These are phyloP conservation scores for Gaertneriomyces sp. DNA, from an alignment of 192 early-diverging fungal species.

Conservation along the genomic window DNA sequence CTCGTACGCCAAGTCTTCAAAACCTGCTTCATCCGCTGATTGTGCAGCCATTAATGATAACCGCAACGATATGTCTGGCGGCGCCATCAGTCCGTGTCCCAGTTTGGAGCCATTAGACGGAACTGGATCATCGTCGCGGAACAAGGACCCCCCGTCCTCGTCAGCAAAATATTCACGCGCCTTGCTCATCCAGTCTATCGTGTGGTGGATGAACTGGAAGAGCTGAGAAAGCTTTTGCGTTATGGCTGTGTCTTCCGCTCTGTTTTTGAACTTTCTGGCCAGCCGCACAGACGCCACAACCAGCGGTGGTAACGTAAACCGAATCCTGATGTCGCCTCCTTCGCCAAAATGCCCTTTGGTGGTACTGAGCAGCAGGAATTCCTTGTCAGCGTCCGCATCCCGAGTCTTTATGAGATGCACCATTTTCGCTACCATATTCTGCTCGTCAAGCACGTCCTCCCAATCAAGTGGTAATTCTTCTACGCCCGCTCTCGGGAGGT, in stretches of 20 bases:
- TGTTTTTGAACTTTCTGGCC: constrained; percentile 42
- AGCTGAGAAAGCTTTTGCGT: constrained; percentile 59
- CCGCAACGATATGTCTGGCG: constrained; percentile 63
- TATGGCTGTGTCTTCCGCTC: constrained; percentile 25
- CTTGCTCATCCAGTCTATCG: constrained; percentile 66
- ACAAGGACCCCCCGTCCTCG: constrained; percentile 34
- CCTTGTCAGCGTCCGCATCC: constrained; percentile 66
- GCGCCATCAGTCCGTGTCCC: constrained; percentile 36
- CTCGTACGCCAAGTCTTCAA: constrained; percentile 96
- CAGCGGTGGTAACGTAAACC: constrained; percentile 89
- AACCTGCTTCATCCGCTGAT: constrained; percentile 76
- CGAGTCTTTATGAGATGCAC: constrained; percentile 43
- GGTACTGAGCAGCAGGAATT: constrained; percentile 74
- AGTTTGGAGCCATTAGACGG: constrained; percentile 30
- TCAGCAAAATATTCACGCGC: constrained; percentile 45
- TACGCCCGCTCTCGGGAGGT: constrained; percentile 19
- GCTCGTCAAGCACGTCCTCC: constrained; percentile 89
- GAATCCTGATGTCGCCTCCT: constrained; percentile 84
- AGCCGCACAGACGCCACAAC: constrained; percentile 67
- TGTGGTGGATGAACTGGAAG: constrained; percentile 86
- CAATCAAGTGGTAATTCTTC: constrained; percentile 63
- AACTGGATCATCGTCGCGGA: constrained; percentile 34
- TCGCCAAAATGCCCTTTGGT: constrained; percentile 83
- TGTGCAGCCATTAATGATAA: constrained; percentile 84
- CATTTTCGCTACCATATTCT: constrained; percentile 75